Base-by-base conservation (phyloP, 2,329 filamentous ascomycete genomes). In the Talaromyces sp. region DNA sequence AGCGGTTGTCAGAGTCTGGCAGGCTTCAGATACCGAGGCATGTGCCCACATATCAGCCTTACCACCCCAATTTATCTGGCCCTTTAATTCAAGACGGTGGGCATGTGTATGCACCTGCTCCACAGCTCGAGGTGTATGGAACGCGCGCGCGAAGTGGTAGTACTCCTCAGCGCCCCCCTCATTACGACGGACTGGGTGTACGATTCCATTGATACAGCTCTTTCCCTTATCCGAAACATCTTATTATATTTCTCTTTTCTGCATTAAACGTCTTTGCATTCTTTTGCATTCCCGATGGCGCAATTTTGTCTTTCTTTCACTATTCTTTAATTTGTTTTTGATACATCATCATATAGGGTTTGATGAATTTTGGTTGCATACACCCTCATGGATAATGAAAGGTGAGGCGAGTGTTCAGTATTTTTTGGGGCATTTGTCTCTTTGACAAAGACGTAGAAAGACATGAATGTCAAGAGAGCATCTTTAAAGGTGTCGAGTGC, bases 61-160 rank as follows among this genome's bases (percentile, higher is more conserved):
- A 65, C 32, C 69, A 70, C 32, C 59, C 63, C 0, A 69, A 69
- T 22, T 22, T 61, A 4, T 69, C 66, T 2, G 66, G 65, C 1
- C 66, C 68, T 3, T 37, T 72, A 42, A 54, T 67, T 13, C 64
- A 65, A 9, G 63, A 64, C 16, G 36, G 60, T 10, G 57, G 27
- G 13, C 53, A 53, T 24, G 11, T 62, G 1, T 60, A 63, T 54
- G 45, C 52, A 1, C 50, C 58, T 14, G 56, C 52, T 4, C 56
- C 44, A 10, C 49, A 33, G 22, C 44, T 58, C 10, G 64, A 61
- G 27, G 36, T 50, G 10, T 61, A 62, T 7, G 55, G 47, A 1
- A 47, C 53, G 37, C 67, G 70, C 24, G 47, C 60, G 8, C 61
- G 70, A 19, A 71, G 69, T 52, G 68, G 68, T 4, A 71, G 68